Percentiles rank a stretch among this genome's conserved stretches.
Conservation (phyloP, 2,329 filamentous ascomycete species). For the Beauveria rudraprayagi region DNA sequence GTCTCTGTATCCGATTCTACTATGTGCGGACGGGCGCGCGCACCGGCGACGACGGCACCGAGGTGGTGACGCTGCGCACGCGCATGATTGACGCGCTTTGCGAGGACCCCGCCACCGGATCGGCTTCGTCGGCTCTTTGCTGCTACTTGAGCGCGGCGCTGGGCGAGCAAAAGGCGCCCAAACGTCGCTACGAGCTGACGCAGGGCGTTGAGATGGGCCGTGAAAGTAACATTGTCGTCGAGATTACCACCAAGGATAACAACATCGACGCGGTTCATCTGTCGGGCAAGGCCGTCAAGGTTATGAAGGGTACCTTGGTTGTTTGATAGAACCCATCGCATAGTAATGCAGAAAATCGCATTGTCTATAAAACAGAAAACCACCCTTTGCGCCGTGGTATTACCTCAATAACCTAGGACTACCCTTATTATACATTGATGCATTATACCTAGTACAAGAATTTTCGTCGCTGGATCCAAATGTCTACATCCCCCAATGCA, state of each 20-base stretch:
- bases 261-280: slow-evolving; percentile 24
- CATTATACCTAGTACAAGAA: slow-evolving; percentile 24
- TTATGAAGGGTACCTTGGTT: slow-evolving; percentile 27
- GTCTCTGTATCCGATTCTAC: slow-evolving; percentile 50
- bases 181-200: slow-evolving; percentile 42
- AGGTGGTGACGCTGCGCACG: slow-evolving; percentile 37
- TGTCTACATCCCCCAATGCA: slow-evolving; percentile 10
- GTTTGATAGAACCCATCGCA: slow-evolving; percentile 14
- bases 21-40: slow-evolving; percentile 39
- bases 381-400: slow-evolving; percentile 17
- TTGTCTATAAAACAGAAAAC: background rate
- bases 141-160: slow-evolving; percentile 43
- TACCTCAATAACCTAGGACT: slow-evolving; percentile 19
- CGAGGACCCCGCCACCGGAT: slow-evolving; percentile 57
- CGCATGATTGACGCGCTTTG: slow-evolving; percentile 48
- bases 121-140: slow-evolving; percentile 50
- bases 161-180: slow-evolving; percentile 23
- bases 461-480: slow-evolving; percentile 2
- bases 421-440: slow-evolving; percentile 31
- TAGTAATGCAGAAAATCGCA: background rate
- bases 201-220: slow-evolving; percentile 64
- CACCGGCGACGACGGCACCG: slow-evolving; percentile 18
- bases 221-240: slow-evolving; percentile 42
- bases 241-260: slow-evolving; percentile 28
- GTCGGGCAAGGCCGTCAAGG: slow-evolving; percentile 26